Conservation (phyloP, 2,329 filamentous ascomycete species). For the Penicillium italicum region DNA sequence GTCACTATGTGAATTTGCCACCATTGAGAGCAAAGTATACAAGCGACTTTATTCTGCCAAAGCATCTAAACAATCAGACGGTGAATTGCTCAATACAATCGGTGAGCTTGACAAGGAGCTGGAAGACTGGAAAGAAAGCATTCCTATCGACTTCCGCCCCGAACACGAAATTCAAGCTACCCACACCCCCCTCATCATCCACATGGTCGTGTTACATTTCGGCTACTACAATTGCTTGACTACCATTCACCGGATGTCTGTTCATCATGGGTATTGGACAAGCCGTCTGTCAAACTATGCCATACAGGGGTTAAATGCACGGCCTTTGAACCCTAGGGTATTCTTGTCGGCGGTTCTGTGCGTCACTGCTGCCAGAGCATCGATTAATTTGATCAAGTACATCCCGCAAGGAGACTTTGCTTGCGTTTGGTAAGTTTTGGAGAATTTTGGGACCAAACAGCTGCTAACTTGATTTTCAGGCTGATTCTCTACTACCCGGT, state of each 20-base stretch:
- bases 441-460: neutral
- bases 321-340: conserved; percentile 85
- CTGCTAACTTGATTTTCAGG: conserved; percentile 43
- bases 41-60: conserved; percentile 88
- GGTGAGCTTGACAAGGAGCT: conserved; percentile 86
- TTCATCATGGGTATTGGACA: conserved; percentile 98
- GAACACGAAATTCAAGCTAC: conserved; percentile 93
- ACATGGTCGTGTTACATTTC: conserved; percentile 91
- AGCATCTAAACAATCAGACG: conserved; percentile 85
- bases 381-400: conserved; percentile 91
- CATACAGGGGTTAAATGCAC: conserved; percentile 86
- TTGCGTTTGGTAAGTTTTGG: conserved; percentile 78
- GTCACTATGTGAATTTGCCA: conserved; percentile 84
- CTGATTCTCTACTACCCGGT: conserved; percentile 96
- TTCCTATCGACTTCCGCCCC: conserved; percentile 93
- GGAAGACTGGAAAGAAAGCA: conserved; percentile 94
- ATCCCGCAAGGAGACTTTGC: conserved; percentile 92
- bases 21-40: conserved; percentile 92
- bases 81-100: conserved; percentile 90
- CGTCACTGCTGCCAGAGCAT: conserved; percentile 86
- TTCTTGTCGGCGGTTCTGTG: conserved; percentile 92
- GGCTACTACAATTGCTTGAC: conserved; percentile 97
- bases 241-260: conserved; percentile 97
- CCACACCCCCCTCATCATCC: conserved; percentile 88
- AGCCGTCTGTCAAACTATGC: conserved; percentile 91